phyloP scores from a whole-genome alignment of 352 stramenopile genomes.

The Phytopythium boreale region DNA sequence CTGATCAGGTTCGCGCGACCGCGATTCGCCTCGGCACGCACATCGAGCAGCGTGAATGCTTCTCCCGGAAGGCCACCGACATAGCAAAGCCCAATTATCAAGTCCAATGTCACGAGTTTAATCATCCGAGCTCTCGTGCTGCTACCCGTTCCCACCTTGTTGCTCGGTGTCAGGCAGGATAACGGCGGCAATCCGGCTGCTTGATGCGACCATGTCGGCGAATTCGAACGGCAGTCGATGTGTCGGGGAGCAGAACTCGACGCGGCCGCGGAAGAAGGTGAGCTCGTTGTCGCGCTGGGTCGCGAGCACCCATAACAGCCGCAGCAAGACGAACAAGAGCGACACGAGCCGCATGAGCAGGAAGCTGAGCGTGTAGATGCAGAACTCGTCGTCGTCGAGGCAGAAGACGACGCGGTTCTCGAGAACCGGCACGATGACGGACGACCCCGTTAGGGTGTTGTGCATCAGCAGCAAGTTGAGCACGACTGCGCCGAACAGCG shows the following conservation, averaged over 20 bases:
- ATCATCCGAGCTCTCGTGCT: background rate
- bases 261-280: constrained; percentile 2
- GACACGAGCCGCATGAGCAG: constrained; percentile 5
- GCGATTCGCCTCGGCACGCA: background rate
- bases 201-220: background rate
- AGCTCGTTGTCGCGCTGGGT: background rate
- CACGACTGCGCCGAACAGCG: background rate
- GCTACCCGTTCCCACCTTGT: background rate
- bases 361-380: constrained; percentile 8
- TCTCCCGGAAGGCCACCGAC: too few species aligned
- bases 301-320: background rate
- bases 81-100: background rate
- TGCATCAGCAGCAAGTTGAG: background rate
- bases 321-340: background rate
- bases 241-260: background rate
- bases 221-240: constrained; percentile 5
- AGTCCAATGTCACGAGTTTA: too few species aligned
- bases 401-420: constrained; percentile 5
- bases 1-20: background rate
- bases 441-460: background rate
- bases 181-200: background rate
- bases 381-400: background rate
- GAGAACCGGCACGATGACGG: background rate
- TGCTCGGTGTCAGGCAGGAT: background rate
- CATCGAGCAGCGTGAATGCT: background rate